Evolutionary conservation across 2,329 filamentous ascomycete genomes (phyloP), one percentile per base, ranked within the genome.

Genomic region (Penicillium expansum): DNA sequence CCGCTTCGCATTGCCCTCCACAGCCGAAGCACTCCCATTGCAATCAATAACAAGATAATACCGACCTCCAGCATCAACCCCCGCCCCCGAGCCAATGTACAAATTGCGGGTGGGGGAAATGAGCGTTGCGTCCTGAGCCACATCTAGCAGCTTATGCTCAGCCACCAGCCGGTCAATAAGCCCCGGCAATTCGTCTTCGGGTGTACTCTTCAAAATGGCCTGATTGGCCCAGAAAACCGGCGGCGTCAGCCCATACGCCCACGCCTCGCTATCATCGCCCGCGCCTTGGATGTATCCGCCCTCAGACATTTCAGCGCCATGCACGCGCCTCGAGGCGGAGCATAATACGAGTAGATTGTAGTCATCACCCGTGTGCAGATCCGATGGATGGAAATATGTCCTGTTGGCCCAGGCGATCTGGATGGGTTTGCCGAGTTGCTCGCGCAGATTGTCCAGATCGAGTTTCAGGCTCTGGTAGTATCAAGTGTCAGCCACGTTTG

Each of bases 251-350:
- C 91, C 91, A 52, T 83, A 78, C 1, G 92, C 88, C 94, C 94
- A 99, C 64, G 90, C 91, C 78, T 99, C 94, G 13, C 89, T 91
- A 71, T 99, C 94, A 73, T 99, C 94, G 2, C 89, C 94, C 0
- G 93, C 93, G 49, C 94, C 94, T 75, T 97, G 94, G 57, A 99
- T 88, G 69, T 99, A 99, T 6, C 86, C 87, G 3, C 83, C 84
- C 68, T 88, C 86, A 29, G 84, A 84, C 64, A 84, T 79, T 70
- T 93, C 90, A 3, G 83, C 85, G 13, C 86, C 88, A 1, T 77
- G 76, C 1, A 92, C 86, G 16, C 88, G 82, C 32, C 86, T 83
- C 1, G 91, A 96, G 13, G 91, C 89, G 1, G 92, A 97, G 70
- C 91, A 94, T 68, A 94, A 90, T 22, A 97, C 83, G 3, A 97